Conservation (phyloP, 2,329 filamentous ascomycete genomes). For the Ophiostoma ips region DNA sequence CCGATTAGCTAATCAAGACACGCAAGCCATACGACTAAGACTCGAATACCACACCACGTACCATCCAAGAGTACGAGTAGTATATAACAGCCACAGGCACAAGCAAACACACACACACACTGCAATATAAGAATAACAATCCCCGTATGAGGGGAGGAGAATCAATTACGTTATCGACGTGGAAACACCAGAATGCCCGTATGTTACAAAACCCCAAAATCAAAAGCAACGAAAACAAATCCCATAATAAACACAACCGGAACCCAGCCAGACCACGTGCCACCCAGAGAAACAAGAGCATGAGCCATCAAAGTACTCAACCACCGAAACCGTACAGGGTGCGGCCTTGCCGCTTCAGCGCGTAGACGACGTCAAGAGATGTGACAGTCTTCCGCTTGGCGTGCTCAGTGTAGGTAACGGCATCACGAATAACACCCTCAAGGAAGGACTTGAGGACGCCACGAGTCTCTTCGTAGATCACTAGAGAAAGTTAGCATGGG, state of each 20-base stretch:
- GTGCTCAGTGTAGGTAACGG: slow-evolving; percentile 67
- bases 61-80: too few species aligned
- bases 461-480: slow-evolving; percentile 70
- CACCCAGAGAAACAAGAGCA: slow-evolving; percentile 11
- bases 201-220: slow-evolving; percentile 14
- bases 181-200: slow-evolving; percentile 17
- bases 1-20: too few species aligned
- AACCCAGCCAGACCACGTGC: slow-evolving; percentile 12
- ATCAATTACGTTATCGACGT: slow-evolving; percentile 17
- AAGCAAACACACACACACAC: too few species aligned
- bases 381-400: slow-evolving; percentile 72
- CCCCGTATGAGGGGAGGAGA: background rate
- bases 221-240: slow-evolving; percentile 14
- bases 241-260: slow-evolving; percentile 18
- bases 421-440: slow-evolving; percentile 62
- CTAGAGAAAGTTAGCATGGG: too few species aligned
- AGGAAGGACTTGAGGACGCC: slow-evolving; percentile 69
- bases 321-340: slow-evolving; percentile 84
- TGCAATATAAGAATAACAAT: background rate
- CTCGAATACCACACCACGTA: too few species aligned
- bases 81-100: too few species aligned
- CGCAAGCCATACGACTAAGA: too few species aligned
- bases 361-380: slow-evolving; percentile 53
- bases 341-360: slow-evolving; percentile 55
- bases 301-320: slow-evolving; percentile 33